Base-by-base conservation (phyloP, 306 rosid genomes). In the Rosa multiflora region DNA sequence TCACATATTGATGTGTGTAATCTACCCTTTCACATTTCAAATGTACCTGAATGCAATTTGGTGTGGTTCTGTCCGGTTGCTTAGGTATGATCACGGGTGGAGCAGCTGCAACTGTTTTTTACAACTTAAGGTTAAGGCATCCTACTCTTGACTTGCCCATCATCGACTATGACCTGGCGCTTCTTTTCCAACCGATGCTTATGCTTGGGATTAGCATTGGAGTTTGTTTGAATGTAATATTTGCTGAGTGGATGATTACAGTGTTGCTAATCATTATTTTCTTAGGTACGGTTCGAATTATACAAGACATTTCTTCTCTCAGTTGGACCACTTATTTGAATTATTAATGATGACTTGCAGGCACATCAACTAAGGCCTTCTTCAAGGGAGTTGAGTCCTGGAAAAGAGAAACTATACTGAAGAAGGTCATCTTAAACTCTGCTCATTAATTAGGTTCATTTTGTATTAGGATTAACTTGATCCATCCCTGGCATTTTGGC, bases 131-230 rank as follows among this genome's bases (percentile, higher is more conserved):
- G 78, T 86, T 87, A 52, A 87, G 93, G 76, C 97, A 93, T 85
- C 98, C 98, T 9, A 87, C 95, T 11, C 80, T 90, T 37, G 72
- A 88, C 8, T 68, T 91, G 80, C 93, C 97, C 17, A 72, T 93
- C 67, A 90, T 91, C 14, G 97, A 93, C 82, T 93, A 93, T 83
- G 97, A 91, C 81, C 79, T 93, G 76, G 89, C 92, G 5, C 89
- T 93, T 82, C 90, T 93, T 56, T 78, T 91, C 85, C 97, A 91
- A 75, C 98, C 98, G 49, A 93, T 93, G 97, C 87, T 93, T 70
- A 87, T 93, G 91, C 90, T 93, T 62, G 95, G 97, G 18, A 90
- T 93, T 81, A 91, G 97, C 68, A 78, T 93, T 43, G 97, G 98
- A 80, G 98, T 93, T 53, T 78, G 87, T 77, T 91, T 86, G 77